A percentile compares a stretch with the other conserved stretches of the same genome.
Evolutionary conservation across 2,329 filamentous ascomycete genomes (phyloP).

Genomic region (Stagonosporopsis tanaceti): DNA sequence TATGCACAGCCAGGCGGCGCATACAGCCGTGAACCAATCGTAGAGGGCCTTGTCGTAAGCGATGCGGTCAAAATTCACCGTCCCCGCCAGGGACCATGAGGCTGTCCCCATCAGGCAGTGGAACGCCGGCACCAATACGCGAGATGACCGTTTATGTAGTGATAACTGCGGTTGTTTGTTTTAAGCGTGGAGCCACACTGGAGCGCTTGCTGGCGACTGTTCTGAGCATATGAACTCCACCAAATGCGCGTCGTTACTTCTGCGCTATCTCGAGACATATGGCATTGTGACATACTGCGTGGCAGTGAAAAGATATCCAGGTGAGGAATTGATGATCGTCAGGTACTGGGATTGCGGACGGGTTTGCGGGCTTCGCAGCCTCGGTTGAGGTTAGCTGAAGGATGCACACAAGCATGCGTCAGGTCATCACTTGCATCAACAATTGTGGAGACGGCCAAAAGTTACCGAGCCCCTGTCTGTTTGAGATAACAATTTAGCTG

Average conservation of each 20-base stretch:
- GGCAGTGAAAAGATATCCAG: neutral
- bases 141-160: neutral
- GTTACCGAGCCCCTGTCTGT: slow-evolving; percentile 5
- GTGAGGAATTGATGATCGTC: neutral
- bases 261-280: neutral
- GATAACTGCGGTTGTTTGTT: neutral
- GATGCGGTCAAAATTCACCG: slow-evolving; percentile 34
- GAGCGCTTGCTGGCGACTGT: too few species aligned
- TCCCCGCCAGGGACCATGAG: slow-evolving; percentile 1
- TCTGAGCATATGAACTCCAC: neutral
- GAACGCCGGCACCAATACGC: neutral
- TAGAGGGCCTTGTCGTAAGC: neutral
- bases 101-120: neutral
- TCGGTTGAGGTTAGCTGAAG: neutral
- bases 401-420: neutral
- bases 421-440: neutral
- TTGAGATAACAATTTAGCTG: neutral
- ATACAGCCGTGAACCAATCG: slow-evolving; percentile 15
- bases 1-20: slow-evolving; percentile 16
- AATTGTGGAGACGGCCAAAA: slow-evolving; percentile 16
- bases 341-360: neutral
- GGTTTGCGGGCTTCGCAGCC: neutral
- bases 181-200: neutral
- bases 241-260: neutral
- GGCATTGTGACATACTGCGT: neutral